phyloP scores from a whole-genome alignment of 148 eudicot genomes.

The Persicaria tinctoria region DNA sequence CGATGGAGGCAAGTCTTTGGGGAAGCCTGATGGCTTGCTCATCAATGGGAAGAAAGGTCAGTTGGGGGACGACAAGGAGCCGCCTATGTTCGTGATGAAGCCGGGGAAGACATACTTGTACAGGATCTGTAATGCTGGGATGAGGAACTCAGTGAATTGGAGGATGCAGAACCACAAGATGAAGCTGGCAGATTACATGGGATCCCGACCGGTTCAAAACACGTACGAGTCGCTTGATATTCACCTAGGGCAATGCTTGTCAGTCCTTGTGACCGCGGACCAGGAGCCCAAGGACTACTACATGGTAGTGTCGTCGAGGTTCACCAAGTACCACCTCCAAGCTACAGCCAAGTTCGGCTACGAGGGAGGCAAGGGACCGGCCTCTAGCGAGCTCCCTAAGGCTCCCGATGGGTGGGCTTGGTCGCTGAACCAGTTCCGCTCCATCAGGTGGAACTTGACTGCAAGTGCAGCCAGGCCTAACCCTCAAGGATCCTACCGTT shows the following conservation, averaged over 20 bases:
- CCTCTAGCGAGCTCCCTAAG: conserved; percentile 42
- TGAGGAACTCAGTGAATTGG: conserved; percentile 48
- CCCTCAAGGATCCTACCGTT: conserved; percentile 74
- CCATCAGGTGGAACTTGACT: conserved; percentile 63
- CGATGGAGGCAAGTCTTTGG: conserved; percentile 40
- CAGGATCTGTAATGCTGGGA: conserved; percentile 65
- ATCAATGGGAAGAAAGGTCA: conserved; percentile 50
- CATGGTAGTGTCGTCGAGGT: conserved; percentile 53
- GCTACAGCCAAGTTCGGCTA: conserved; percentile 36
- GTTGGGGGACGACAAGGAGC: conserved; percentile 21
- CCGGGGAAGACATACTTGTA: conserved; percentile 53
- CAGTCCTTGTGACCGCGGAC: conserved; percentile 54
- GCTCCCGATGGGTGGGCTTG: conserved; percentile 47
- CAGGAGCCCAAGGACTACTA: conserved; percentile 52
- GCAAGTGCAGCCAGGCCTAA: conserved; percentile 79
- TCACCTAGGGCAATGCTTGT: conserved; percentile 62
- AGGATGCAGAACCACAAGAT: conserved; percentile 47
- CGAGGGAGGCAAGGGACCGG: conserved; percentile 24
- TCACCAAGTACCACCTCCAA: conserved; percentile 41
- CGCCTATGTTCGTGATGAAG: conserved; percentile 35
- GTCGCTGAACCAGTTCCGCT: conserved; percentile 66
- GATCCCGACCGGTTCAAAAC: conserved; percentile 58
- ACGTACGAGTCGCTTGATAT: conserved; percentile 50
- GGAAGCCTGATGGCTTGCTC: conserved; percentile 49
- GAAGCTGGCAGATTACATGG: conserved; percentile 61